phyloP scores from a whole-genome alignment of 2,329 filamentous ascomycete genomes.

The Microthyrium microscopicum region DNA sequence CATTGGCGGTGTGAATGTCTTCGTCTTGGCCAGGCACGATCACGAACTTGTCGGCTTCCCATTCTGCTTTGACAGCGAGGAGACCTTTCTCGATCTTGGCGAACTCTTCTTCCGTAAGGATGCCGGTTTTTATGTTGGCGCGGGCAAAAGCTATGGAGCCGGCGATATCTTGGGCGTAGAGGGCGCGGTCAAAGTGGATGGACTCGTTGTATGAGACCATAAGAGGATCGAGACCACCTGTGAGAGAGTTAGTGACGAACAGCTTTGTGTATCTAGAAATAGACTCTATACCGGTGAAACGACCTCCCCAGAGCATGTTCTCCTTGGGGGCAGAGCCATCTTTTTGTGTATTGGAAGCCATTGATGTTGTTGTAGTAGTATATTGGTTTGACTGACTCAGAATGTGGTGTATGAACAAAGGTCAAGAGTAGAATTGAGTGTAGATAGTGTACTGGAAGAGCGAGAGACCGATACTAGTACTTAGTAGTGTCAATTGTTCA shows the following conservation, averaged over 20 bases:
- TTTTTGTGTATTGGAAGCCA: no score
- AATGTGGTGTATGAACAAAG: no score
- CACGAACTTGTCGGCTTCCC: conserved; percentile 27
- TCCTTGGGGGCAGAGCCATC: no score
- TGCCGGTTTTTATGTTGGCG: conserved; percentile 59
- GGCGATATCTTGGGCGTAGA: conserved; percentile 66
- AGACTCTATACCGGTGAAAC: conserved; percentile 35
- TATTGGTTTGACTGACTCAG: no score
- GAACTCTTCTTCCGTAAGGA: conserved; percentile 60
- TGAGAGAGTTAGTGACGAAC: background rate
- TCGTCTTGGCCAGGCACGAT: conserved; percentile 32
- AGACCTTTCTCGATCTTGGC: conserved; percentile 57
- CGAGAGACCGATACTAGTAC: no score
- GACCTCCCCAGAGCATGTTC: conserved; percentile 44
- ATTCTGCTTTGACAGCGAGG: conserved; percentile 35
- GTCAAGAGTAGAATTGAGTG: no score
- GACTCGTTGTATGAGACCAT: conserved; percentile 77
- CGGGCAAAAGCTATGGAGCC: conserved; percentile 69
- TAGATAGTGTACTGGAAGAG: no score
- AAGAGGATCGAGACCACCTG: conserved; percentile 66
- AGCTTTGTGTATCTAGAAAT: background rate
- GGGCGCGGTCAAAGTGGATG: conserved; percentile 60
- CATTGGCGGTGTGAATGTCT: conserved; percentile 39
- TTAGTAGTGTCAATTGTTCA: no score
- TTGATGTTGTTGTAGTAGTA: no score